These are phyloP conservation scores for Porosira glacialis DNA, from an alignment of 352 stramenopile species.

Conservation along the genomic window DNA sequence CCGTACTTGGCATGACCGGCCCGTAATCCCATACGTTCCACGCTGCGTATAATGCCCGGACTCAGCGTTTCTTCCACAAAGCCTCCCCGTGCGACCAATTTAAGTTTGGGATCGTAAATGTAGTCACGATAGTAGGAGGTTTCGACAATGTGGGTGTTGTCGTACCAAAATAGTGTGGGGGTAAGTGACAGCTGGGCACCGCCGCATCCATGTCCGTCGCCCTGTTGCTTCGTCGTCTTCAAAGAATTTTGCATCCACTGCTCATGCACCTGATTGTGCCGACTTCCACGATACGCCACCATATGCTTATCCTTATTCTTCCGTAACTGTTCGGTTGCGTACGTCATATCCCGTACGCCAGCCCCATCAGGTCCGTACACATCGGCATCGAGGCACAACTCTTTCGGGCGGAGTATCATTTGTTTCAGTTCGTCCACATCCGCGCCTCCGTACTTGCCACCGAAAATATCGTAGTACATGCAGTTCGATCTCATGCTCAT, in stretches of 20 bases:
- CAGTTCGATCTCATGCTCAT: conserved; percentile 76
- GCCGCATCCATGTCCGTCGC: too few species aligned
- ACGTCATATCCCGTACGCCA: conserved; percentile 43
- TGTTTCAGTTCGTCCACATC: conserved; percentile 55
- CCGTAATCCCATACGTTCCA: conserved; percentile 62
- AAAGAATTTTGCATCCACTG: conserved; percentile 55
- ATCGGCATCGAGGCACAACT: conserved; percentile 52
- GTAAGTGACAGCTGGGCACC: conserved; percentile 69
- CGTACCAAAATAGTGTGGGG: conserved; percentile 80
- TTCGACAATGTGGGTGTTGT: conserved; percentile 77
- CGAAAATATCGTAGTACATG: conserved; percentile 75
- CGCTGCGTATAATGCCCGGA: conserved; percentile 61
- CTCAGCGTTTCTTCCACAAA: conserved; percentile 76
- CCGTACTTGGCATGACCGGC: conserved; percentile 69
- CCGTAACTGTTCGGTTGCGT: conserved; percentile 31
- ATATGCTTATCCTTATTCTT: conserved; percentile 43
- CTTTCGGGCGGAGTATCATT: conserved; percentile 53
- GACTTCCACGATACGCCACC: conserved; percentile 53
- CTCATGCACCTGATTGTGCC: conserved; percentile 42
- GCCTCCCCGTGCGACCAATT: conserved; percentile 70
- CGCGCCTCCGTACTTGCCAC: conserved; percentile 64
- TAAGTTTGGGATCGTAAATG: conserved; percentile 70
- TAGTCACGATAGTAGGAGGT: conserved; percentile 77
- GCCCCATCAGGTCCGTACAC: conserved; percentile 61
- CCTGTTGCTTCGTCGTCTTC: too few species aligned